Evolutionary conservation across 306 rosid genomes (phyloP), one percentile per base, ranked within the genome.

Genomic region (Elaeagnus macrophylla): DNA sequence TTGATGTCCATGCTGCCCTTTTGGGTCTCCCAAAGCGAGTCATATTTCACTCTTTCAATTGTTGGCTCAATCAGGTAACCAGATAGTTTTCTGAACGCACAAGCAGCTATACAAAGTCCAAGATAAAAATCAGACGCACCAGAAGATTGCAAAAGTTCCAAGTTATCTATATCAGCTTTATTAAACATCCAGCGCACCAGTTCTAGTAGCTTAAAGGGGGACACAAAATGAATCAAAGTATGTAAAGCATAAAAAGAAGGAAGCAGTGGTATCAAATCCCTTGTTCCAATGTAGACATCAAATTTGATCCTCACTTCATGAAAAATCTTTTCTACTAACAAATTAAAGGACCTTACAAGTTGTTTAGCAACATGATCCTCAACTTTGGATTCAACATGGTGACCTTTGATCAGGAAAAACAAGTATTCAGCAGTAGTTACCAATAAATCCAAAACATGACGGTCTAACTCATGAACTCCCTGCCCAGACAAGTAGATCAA

Each of bases 141-240:
- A 18, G 32, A 39, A 48, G 67, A 59, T 43, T 64, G 73, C 57
- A 57, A 70, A 40, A 36, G 78, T 54, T 49, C 41, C 54, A 49
- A 64, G 56, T 69, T 75, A 70, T 72, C 76, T 51, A 60, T 47
- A 45, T 60, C 72, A 44, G 66, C 68, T 52, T 76, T 74, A 17
- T 39, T 58, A 53, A 91, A 72, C 78, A 91, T 80, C 97, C 94
- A 86, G 62, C 67, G 77, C 44, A 75, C 97, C 49, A 86, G 69
- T 75, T 82, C 86, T 76, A 91, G 85, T 53, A 91, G 82, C 65
- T 74, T 64, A 63, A 86, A 75, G 20, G 97, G 96, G 67, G 89
- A 78, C 67, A 86, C 50, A 69, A 76, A 91, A 48, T 13, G 59
- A 60, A 50, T 63, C 77, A 86, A 58, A 44, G 81, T 72, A 51